Evolutionary conservation across 768 basidiomycete species (phyloP).

Genomic region (Suillus cothurnatus): DNA sequence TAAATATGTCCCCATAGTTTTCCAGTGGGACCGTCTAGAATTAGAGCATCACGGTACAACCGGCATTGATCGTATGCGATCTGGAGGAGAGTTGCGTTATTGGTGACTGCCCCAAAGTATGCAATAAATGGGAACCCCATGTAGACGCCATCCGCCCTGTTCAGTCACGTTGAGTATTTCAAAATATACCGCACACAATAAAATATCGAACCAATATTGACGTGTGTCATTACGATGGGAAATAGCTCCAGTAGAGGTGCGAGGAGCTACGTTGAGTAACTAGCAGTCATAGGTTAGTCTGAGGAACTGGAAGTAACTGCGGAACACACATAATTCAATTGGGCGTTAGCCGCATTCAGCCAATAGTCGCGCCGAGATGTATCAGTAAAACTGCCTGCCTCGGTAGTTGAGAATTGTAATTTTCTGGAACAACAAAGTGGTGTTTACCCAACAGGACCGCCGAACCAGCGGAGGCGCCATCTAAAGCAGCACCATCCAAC

Average conservation of each 20-base stretch:
- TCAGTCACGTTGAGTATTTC: neutral
- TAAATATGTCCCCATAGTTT: slow-evolving; percentile 41
- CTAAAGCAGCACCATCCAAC: slow-evolving; percentile 29
- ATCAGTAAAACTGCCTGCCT: slow-evolving; percentile 17
- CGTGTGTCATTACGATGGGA: slow-evolving; percentile 38
- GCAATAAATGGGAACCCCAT: slow-evolving; percentile 50
- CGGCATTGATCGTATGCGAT: slow-evolving; percentile 42
- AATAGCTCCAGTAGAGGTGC: slow-evolving; percentile 41
- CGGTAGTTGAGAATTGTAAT: neutral
- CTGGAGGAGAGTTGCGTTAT: slow-evolving; percentile 41
- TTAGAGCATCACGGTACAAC: slow-evolving; percentile 41
- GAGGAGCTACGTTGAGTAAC: slow-evolving; percentile 29
- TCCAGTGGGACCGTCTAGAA: slow-evolving; percentile 30
- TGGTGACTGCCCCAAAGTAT: slow-evolving; percentile 38
- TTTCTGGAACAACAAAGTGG: neutral
- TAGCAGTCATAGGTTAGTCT: slow-evolving; percentile 3
- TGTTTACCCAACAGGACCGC: slow-evolving; percentile 25
- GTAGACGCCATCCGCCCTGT: slow-evolving; percentile 41
- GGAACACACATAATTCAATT: slow-evolving; percentile 23
- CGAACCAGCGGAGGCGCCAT: slow-evolving; percentile 30
- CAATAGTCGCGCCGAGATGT: slow-evolving; percentile 20
- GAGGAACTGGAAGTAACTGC: neutral
- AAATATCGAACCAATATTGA: slow-evolving; percentile 33
- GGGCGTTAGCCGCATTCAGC: slow-evolving; percentile 22
- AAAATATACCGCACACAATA: too few relatives aligned